Evolutionary conservation across 2,329 filamentous ascomycete species (phyloP).

Genomic region (Sporothrix luriei): DNA sequence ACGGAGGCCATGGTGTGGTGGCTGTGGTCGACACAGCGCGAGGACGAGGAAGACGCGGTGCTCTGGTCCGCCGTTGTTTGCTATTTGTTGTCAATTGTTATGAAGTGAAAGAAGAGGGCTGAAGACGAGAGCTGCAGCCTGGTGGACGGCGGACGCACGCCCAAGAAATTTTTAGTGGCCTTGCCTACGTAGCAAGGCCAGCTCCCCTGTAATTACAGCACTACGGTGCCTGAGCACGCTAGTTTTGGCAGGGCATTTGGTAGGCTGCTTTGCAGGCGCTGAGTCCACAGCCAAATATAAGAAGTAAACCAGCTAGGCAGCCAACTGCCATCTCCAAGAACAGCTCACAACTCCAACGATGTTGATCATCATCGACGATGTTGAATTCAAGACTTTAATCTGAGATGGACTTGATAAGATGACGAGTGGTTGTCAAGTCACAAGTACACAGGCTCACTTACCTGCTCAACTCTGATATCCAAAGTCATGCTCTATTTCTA

Average conservation of each 20-base stretch:
- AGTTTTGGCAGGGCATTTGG: not conserved
- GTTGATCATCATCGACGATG: too few species aligned
- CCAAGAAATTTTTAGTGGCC: slow-evolving; percentile 18
- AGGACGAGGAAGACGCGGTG: not conserved
- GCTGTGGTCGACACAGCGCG: not conserved
- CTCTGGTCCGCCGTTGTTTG: not conserved
- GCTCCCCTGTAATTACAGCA: not conserved
- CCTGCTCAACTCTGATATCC: not conserved
- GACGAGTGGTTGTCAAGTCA: not conserved
- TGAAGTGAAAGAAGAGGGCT: not conserved
- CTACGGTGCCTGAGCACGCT: not conserved
- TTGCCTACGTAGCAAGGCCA: slow-evolving; percentile 23
- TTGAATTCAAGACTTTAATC: too few species aligned
- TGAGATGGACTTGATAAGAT: too few species aligned
- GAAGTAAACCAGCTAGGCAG: not conserved
- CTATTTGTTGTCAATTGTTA: slow-evolving; percentile 7
- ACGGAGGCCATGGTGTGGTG: slow-evolving; percentile 36
- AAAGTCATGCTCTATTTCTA: not conserved
- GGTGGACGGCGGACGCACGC: not conserved
- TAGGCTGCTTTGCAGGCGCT: not conserved
- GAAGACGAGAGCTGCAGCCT: not conserved
- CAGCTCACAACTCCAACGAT: too few species aligned
- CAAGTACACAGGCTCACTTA: too few species aligned
- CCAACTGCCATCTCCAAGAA: not conserved
- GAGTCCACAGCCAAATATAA: too few species aligned